Conservation (phyloP, 2,329 filamentous ascomycete genomes). For the Madurella mycetomatis region DNA sequence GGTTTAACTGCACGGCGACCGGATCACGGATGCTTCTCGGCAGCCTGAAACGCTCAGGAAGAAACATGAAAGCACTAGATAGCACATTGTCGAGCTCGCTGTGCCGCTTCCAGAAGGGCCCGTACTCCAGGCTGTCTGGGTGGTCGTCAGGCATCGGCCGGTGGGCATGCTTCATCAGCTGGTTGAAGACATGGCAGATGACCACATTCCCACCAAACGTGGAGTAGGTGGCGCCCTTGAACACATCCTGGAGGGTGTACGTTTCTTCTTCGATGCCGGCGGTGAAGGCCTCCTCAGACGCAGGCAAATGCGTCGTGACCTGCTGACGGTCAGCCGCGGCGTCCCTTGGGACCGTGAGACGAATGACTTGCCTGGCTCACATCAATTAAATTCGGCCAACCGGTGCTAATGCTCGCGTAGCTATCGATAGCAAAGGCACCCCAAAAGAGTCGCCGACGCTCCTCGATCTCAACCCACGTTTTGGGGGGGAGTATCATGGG, state of each 20-base stretch:
- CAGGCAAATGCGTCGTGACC: conserved; percentile 71
- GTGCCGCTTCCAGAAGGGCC: conserved; percentile 82
- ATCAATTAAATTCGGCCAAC: conserved; percentile 81
- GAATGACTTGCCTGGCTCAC: conserved; percentile 54
- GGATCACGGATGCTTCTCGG: conserved; percentile 65
- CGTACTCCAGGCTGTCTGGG: conserved; percentile 68
- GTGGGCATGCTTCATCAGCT: conserved; percentile 77
- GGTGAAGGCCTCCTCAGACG: conserved; percentile 71
- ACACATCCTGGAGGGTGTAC: conserved; percentile 58
- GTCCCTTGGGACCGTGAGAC: background rate
- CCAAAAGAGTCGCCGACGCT: conserved; percentile 84
- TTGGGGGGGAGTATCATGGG: conserved; percentile 67
- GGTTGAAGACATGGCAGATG: conserved; percentile 73
- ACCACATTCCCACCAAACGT: conserved; percentile 69
- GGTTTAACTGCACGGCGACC: conserved; percentile 75
- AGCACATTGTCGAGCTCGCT: conserved; percentile 76
- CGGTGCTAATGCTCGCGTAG: conserved; percentile 82
- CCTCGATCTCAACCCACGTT: conserved; percentile 73
- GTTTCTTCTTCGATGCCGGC: conserved; percentile 60
- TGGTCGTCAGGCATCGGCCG: conserved; percentile 64
- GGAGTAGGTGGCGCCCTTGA: conserved; percentile 60
- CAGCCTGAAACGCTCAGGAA: conserved; percentile 70
- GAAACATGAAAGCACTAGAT: conserved; percentile 70
- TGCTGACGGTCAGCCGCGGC: conserved; percentile 10
- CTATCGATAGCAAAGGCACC: conserved; percentile 75